phyloP scores from a whole-genome alignment of 78 protist species.

The Cavenderia fasciculata region DNA sequence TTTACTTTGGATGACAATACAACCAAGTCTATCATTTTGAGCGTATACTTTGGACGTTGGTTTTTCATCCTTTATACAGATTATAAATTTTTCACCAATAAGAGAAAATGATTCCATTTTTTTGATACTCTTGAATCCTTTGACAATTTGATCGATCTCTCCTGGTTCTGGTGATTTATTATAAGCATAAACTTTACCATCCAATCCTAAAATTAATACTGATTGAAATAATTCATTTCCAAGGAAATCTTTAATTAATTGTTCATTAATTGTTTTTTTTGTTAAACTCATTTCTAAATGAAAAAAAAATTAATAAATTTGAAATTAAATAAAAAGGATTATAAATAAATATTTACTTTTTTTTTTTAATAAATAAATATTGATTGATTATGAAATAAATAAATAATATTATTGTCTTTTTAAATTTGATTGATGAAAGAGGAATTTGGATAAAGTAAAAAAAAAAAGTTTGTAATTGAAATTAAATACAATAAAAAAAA shows the following conservation, averaged over 20 bases:
- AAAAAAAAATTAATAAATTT: background rate
- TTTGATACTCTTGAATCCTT: slow-evolving; percentile 25
- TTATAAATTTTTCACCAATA: slow-evolving; percentile 34
- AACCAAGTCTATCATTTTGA: slow-evolving; percentile 28
- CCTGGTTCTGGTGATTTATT: slow-evolving; percentile 51
- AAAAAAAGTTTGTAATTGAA: too few species aligned
- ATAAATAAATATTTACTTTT: background rate
- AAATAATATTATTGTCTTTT: too few species aligned
- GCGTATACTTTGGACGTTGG: slow-evolving; percentile 13
- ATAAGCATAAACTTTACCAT: slow-evolving; percentile 42
- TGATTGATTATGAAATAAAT: too few species aligned
- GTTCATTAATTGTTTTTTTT: slow-evolving; percentile 19
- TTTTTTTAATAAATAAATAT: too few species aligned
- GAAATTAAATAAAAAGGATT: background rate
- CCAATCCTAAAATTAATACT: slow-evolving; percentile 3
- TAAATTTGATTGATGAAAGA: too few species aligned
- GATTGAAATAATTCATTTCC: slow-evolving; percentile 50
- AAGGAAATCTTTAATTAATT: slow-evolving; percentile 56
- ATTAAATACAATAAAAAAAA: too few species aligned
- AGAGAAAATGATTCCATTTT: background rate
- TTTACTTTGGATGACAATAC: slow-evolving; percentile 15
- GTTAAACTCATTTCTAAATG: background rate
- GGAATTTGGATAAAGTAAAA: too few species aligned
- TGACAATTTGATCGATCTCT: slow-evolving; percentile 15
- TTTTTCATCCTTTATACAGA: background rate